Evolutionary conservation across 371 early-diverging fungal species (phyloP), one percentile per base, ranked within the genome.

Genomic region (Amoeboradix gromovi): DNA sequence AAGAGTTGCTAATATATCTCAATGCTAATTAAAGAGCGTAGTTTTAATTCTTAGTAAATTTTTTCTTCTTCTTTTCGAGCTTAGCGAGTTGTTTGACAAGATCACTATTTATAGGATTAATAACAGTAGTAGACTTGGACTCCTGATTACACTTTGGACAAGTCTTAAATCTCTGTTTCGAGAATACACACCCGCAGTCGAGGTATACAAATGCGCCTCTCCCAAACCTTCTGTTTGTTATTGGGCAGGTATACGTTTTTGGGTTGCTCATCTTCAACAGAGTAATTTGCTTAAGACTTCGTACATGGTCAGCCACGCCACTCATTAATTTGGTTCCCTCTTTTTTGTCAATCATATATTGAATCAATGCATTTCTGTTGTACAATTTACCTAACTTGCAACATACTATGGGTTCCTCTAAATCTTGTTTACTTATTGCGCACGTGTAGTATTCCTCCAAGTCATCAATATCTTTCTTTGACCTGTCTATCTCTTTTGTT

Each of bases 311-410:
- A 73, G 89, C 88, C 65, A 89, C 86, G 70, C 77, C 74, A 70
- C 86, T 87, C 27, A 84, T 88, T 75, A 90, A 92, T 0, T 91
- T 91, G 73, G 85, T 90, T 12, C 80, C 80, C 17, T 66, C 75
- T 31, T 76, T 76, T 68, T 79, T 78, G 75, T 90, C 85, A 1
- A 94, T 78, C 27, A 95, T 76, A 71, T 83, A 87, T 72, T 90
- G 86, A 5, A 94, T 76, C 29, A 95, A 76, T 0, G 88, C 84
- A 70, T 90, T 90, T 74, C 89, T 87, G 73, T 92, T 93, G 80
- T 92, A 95, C 29, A 95, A 80, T 68, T 86, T 86, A 0, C 96
- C 96, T 12, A 92, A 78, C 1, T 77, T 81, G 73, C 86, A 85
- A 0, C 84, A 78, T 5, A 90, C 93, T 17, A 94, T 77, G 0